Conservation (phyloP, 2,329 filamentous ascomycete species). For the Nemania abortiva region DNA sequence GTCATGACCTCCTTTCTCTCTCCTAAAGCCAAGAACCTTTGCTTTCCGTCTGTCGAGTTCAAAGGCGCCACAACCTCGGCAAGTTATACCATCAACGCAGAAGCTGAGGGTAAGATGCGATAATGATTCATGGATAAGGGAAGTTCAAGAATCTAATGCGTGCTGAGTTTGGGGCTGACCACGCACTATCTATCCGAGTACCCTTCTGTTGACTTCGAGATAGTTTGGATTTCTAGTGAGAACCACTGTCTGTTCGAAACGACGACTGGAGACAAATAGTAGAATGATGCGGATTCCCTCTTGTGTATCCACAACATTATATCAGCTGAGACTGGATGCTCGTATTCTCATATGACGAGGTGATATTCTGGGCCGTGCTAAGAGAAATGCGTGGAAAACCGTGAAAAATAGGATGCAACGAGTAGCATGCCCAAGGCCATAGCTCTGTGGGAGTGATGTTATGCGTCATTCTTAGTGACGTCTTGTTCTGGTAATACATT, state of each 20-base stretch:
- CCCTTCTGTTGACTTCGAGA: slow-evolving; percentile 19
- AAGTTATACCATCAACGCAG: neutral
- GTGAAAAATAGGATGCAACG: slow-evolving; percentile 27
- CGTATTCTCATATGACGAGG: slow-evolving; percentile 29
- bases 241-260: neutral
- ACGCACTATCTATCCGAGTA: neutral
- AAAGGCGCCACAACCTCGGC: slow-evolving; percentile 10
- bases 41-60: slow-evolving; percentile 3
- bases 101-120: slow-evolving; percentile 3
- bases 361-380: slow-evolving; percentile 22
- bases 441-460: slow-evolving; percentile 10
- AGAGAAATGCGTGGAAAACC: slow-evolving; percentile 16
- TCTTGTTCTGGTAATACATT: slow-evolving; percentile 36
- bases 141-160: slow-evolving; percentile 7
- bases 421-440: slow-evolving; percentile 13
- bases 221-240: slow-evolving; percentile 17
- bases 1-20: neutral
- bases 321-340: slow-evolving; percentile 22
- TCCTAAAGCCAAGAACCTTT: slow-evolving; percentile 11
- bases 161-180: neutral
- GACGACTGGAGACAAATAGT: neutral
- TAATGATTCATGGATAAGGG: neutral
- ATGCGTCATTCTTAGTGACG: slow-evolving; percentile 25
- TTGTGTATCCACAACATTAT: slow-evolving; percentile 22
- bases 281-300: slow-evolving; percentile 14